Percentiles rank a stretch among this genome's conserved stretches.
phyloP scores from a whole-genome alignment of 306 rosid genomes.

The Crotalaria pallida region DNA sequence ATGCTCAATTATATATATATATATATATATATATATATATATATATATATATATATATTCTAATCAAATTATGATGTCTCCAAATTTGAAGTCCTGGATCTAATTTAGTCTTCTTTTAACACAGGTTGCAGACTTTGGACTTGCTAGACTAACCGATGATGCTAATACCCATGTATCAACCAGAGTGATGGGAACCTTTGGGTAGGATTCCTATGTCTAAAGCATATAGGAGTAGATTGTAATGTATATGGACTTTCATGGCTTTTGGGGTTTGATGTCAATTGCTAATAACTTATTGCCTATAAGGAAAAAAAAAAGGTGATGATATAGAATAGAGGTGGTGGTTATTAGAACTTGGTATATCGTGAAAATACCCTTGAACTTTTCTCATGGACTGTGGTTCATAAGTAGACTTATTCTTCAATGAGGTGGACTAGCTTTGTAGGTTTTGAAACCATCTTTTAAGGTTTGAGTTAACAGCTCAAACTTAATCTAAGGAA shows the following conservation, averaged over 20 bases:
- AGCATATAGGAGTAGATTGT: not conserved
- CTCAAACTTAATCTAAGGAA: not conserved
- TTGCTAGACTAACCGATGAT: constrained; percentile 75
- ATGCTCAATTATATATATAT: not conserved
- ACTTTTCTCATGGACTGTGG: not conserved
- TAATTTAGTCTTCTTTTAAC: constrained; percentile 15
- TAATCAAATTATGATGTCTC: not conserved
- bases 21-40: no score
- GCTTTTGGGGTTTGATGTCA: not conserved
- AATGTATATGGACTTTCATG: not conserved
- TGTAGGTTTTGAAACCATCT: not conserved
- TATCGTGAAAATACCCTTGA: not conserved
- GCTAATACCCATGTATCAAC: constrained; percentile 81
- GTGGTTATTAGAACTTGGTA: not conserved
- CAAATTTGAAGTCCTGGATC: constrained; percentile 7
- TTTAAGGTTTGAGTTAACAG: not conserved
- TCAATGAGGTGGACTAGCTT: not conserved
- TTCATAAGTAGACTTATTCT: not conserved
- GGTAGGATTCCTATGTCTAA: constrained; percentile 45
- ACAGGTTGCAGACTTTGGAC: constrained; percentile 98
- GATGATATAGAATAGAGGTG: not conserved
- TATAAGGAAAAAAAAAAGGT: not conserved
- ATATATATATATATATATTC: not conserved
- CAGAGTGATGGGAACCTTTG: constrained; percentile 97
- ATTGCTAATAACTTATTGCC: not conserved